Conservation (phyloP, 345 rosid species). For the Lumnitzera littorea region DNA sequence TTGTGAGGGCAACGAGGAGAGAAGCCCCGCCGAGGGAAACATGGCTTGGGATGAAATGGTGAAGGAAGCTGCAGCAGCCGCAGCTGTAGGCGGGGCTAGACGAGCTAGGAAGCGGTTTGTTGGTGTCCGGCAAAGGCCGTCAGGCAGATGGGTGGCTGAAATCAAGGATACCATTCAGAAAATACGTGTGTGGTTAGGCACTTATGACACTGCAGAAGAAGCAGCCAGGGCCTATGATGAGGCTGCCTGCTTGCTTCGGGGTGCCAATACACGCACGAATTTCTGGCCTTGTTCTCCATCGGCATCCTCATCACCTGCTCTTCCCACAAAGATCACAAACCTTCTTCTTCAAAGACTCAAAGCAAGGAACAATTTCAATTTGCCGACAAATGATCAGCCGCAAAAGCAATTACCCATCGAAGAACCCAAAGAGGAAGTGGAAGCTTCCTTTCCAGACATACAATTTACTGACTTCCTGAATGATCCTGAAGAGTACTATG, state of each 20-base stretch:
- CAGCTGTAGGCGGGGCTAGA: slow-evolving; percentile 4
- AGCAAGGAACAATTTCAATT: slow-evolving; percentile 3
- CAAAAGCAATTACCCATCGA: too few species aligned
- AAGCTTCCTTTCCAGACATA: slow-evolving; percentile 13
- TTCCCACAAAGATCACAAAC: slow-evolving; percentile 13
- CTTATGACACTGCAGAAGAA: slow-evolving; percentile 13
- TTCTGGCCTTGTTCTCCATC: slow-evolving; percentile 11
- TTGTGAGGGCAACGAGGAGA: slow-evolving; percentile 1
- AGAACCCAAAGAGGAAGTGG: too few species aligned
- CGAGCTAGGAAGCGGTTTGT: slow-evolving; percentile 13
- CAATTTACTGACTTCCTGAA: slow-evolving; percentile 36
- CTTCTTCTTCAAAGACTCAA: slow-evolving; percentile 12
- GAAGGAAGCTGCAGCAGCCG: slow-evolving; percentile 11
- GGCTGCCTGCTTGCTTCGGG: slow-evolving; percentile 16
- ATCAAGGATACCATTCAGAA: slow-evolving; percentile 16
- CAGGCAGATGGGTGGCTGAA: slow-evolving; percentile 15
- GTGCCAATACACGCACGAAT: slow-evolving; percentile 12
- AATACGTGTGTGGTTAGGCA: slow-evolving; percentile 14
- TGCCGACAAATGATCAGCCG: too few species aligned
- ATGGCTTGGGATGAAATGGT: slow-evolving; percentile 13
- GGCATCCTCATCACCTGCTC: slow-evolving; percentile 4
- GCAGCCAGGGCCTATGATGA: slow-evolving; percentile 17
- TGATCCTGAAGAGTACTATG: slow-evolving; percentile 23
- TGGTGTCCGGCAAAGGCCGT: slow-evolving; percentile 14
- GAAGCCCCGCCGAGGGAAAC: background rate